These are phyloP conservation scores for Macrophomina phaseolina DNA, from an alignment of 2,329 filamentous ascomycete species.

Conservation along the genomic window DNA sequence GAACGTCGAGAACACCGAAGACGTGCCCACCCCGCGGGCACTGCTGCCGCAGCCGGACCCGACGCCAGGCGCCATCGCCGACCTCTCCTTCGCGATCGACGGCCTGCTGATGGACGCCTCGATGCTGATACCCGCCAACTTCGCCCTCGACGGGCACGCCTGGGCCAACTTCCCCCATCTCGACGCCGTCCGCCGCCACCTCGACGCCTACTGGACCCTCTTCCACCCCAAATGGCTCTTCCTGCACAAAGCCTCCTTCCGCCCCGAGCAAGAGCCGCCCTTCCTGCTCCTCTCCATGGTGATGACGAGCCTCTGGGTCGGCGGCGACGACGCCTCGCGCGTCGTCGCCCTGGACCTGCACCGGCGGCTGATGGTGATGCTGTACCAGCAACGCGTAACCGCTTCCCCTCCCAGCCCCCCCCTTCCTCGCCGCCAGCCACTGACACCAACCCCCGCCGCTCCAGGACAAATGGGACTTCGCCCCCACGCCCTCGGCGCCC, in stretches of 20 bases:
- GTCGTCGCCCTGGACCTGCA: conserved; percentile 6
- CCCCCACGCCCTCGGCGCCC: background rate
- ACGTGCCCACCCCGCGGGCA: background rate
- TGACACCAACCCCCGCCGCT: background rate
- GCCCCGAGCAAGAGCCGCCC: conserved; percentile 12
- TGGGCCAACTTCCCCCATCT: conserved; percentile 23
- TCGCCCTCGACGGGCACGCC: conserved; percentile 4
- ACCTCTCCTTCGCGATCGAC: background rate
- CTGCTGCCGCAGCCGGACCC: background rate
- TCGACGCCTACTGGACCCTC: background rate
- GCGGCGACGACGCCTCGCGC: background rate
- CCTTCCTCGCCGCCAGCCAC: background rate
- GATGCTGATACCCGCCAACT: conserved; percentile 6
- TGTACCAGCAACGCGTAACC: conserved; percentile 10
- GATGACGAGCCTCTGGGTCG: conserved; percentile 17
- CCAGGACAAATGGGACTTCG: conserved; percentile 4
- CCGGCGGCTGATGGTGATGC: conserved; percentile 3
- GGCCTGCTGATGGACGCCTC: background rate
- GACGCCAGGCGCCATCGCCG: background rate
- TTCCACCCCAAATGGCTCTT: conserved; percentile 24
- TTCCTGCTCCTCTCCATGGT: conserved; percentile 23
- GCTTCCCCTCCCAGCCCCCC: background rate
- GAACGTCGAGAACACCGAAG: background rate
- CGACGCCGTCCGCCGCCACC: background rate
- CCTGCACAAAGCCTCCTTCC: conserved; percentile 21